A percentile compares a stretch with the other conserved stretches of the same genome.
Conservation (phyloP, 176 grass and related monocot species). For the Juncus effusus region DNA sequence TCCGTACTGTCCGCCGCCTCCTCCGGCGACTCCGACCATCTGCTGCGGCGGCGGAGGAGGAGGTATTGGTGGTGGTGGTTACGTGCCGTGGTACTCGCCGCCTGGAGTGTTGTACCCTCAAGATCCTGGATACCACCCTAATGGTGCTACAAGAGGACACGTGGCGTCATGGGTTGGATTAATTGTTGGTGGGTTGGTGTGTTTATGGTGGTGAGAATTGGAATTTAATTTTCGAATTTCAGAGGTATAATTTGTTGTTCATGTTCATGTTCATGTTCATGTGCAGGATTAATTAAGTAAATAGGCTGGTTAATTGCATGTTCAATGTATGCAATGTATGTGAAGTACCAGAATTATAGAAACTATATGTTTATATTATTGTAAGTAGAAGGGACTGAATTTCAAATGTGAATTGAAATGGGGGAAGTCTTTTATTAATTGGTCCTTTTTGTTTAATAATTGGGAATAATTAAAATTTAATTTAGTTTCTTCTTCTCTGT, state of each 20-base stretch:
- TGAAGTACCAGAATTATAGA: conserved; percentile 19
- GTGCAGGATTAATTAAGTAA: conserved; percentile 10
- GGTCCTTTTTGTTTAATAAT: background rate
- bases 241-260: background rate
- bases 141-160: conserved; percentile 5
- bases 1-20: conserved; percentile 48
- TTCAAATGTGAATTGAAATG: conserved; percentile 15
- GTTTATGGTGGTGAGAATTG: conserved; percentile 35
- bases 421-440: background rate
- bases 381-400: background rate
- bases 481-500: background rate
- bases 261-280: background rate
- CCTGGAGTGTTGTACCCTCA: conserved; percentile 59
- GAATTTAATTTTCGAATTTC: background rate
- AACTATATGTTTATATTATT: background rate
- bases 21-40: conserved; percentile 8
- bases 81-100: conserved; percentile 44
- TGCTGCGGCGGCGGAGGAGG: background rate
- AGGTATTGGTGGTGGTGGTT: conserved; percentile 31
- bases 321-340: conserved; percentile 32
- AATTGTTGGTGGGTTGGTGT: conserved; percentile 17
- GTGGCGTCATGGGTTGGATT: background rate
- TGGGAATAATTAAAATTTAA: background rate
- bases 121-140: conserved; percentile 49
- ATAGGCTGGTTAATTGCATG: conserved; percentile 20